Base-by-base conservation (phyloP, 2,329 filamentous ascomycete genomes). In the Tolypocladium nubicola region DNA sequence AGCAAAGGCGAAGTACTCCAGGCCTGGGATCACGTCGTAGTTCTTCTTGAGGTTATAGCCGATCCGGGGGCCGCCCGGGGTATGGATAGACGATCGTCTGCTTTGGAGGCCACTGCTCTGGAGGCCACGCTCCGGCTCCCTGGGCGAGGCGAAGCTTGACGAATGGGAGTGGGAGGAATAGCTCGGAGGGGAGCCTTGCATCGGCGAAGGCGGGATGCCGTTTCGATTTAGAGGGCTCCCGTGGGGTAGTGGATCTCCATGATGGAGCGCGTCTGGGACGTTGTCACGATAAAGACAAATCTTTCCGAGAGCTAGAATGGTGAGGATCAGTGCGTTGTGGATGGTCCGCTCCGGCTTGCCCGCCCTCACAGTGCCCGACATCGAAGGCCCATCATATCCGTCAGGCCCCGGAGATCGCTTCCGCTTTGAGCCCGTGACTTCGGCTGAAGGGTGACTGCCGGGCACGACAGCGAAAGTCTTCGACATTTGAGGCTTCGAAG, bases 1-100 rank as follows among this genome's bases (percentile, higher is more conserved):
- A 2, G 91, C 93, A 60, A 89, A 86, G 1, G 89, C 88, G 69
- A 92, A 97, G 68, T 97, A 97, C 37, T 91, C 88, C 58, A 97
- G 76, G 0, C 94, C 94, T 0, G 94, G 93, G 60, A 97, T 88
- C 8, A 88, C 81, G 65, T 97, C 91, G 54, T 94, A 79, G 67
- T 96, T 96, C 63, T 74, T 74, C 61, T 73, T 73, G 37, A 73
- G 56, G 23, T 63, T 68, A 14, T 64, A 66, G 4, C 69, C 69
- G 11, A 62, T 56, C 23, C 70, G 67, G 49, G 62, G 57, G 14
- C 60, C 61, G 19, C 61, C 63, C 1, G 63, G 60, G 2, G 71
- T 77, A 65, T 85, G 78, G 49, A 81, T 67, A 0, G 81, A 85
- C 4, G 76, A 74, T 57, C 80, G 74, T 55, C 82, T 75, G 62